Base-by-base conservation (phyloP, 2,329 filamentous ascomycete genomes). In the Harringtonia aguacate region DNA sequence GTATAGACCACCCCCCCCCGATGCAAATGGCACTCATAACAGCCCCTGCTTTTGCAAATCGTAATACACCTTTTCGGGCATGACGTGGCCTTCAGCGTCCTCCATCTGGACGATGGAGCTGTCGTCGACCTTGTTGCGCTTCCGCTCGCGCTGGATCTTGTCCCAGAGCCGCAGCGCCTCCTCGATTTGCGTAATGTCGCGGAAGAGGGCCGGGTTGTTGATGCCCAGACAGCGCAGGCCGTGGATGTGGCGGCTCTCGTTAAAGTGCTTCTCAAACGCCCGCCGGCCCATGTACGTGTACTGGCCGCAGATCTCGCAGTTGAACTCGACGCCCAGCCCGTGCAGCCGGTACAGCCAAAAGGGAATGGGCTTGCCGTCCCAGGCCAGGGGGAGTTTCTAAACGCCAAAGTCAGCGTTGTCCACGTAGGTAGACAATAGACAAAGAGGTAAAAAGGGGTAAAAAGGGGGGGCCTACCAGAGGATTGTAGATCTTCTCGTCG, bases 261-360 rank as follows among this genome's bases (percentile, higher is more conserved):
- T 94, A 67, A 98, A 98, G 62, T 98, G 92, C 70, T 98, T 98
- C 60, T 98, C 92, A 55, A 95, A 98, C 1, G 89, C 89, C 40
- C 92, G 79, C 21, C 92, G 77, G 15, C 92, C 51, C 46, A 49
- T 53, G 44, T 53, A 53, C 4, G 48, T 52, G 36, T 48, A 53
- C 21, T 49, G 46, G 1, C 92, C 92, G 58, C 92, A 98, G 45
- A 98, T 86, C 61, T 98, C 90, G 68, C 92, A 98, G 1, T 84
- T 75, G 53, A 95, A 95, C 55, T 98, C 92, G 13, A 95, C 88
- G 9, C 92, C 92, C 22, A 98, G 69, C 2, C 92, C 92, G 58
- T 98, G 92, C 15, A 98, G 73, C 54, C 95, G 92, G 72, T 97
- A 98, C 15, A 98, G 75, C 92, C 92, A 98, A 69, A 92, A 98